These are phyloP conservation scores for Xylariaceae sp. DNA, from an alignment of 2,329 filamentous ascomycete genomes.

Conservation along the genomic window DNA sequence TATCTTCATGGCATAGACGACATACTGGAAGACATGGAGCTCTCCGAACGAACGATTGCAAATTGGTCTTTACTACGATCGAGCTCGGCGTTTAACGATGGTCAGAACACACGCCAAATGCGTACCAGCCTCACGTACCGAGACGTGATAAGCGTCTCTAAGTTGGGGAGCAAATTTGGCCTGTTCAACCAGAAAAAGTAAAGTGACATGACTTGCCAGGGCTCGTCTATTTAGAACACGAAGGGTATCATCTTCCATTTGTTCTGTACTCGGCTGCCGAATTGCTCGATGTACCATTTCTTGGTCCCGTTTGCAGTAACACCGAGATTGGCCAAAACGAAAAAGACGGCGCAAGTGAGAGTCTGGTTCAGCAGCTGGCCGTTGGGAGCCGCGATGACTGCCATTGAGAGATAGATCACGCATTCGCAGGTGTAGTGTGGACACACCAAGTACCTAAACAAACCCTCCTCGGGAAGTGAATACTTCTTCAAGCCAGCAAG, in stretches of 20 bases:
- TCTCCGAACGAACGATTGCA: constrained; percentile 57
- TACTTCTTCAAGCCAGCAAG: constrained; percentile 73
- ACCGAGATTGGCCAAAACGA: constrained; percentile 74
- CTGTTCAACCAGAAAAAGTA: constrained; percentile 37
- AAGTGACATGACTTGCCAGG: constrained; percentile 33
- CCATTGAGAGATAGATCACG: constrained; percentile 73
- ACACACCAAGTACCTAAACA: constrained; percentile 70
- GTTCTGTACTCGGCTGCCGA: constrained; percentile 59
- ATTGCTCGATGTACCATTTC: constrained; percentile 72
- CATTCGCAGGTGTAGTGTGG: constrained; percentile 93
- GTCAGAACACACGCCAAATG: constrained; percentile 52
- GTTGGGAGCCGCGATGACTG: constrained; percentile 65
- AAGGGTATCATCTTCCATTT: constrained; percentile 75
- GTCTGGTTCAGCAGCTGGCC: constrained; percentile 66
- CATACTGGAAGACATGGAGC: constrained; percentile 57
- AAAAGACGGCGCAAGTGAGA: constrained; percentile 61
- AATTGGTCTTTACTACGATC: constrained; percentile 67
- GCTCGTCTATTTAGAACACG: constrained; percentile 44
- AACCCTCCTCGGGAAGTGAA: constrained; percentile 66
- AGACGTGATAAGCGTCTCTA: constrained; percentile 79
- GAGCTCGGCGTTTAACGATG: constrained; percentile 41
- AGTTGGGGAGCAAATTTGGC: constrained; percentile 62
- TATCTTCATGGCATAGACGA: constrained; percentile 72
- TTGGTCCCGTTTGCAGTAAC: constrained; percentile 74
- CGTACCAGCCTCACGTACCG: constrained; percentile 74